Base-by-base conservation (phyloP, 208 protist species). In the Trypanosoma avium region DNA sequence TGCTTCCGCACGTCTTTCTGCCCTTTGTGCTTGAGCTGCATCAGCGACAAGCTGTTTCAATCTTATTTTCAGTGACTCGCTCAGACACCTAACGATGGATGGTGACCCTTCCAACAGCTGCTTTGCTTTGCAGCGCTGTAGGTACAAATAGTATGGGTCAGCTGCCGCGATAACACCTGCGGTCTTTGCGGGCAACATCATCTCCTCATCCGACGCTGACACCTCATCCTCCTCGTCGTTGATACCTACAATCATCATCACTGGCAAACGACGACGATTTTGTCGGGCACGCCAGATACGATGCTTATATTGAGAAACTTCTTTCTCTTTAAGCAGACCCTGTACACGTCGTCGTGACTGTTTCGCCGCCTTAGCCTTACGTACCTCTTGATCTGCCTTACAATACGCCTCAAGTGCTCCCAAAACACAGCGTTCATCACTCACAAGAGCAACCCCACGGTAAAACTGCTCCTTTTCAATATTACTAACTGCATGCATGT, bases 141-240 rank as follows among this genome's bases (percentile, higher is more conserved):
- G 57, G 50, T 66, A 79, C 8, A 88, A 57, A 45, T 84, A 88
- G 55, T 81, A 77, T 21, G 77, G 57, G 67, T 87, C 80, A 19
- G 50, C 77, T 6, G 36, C 61, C 0, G 69, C 62, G 26, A 60
- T 53, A 6, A 35, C 24, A 46, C 47, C 48, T 29, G 38, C 49
- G 3, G 40, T 15, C 10, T 64, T 47, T 42, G 47, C 42, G 29
- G 43, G 40, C 9, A 71, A 15, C 3, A 3, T 15, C 8, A 10
- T 45, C n/a, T 62, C 49, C 9, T 65, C 55, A 30, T 38, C 57
- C 15, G 36, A 57, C 5, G 50, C 26, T 19, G 45, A 12, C n/a
- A 79, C 66, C 50, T 65, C 71, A n/a, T 82, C 62, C 40, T 70
- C 71, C 2, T 21, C 57, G 22, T 55, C 68, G 17, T 54, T 19